A percentile compares a stretch with the other conserved stretches of the same genome.
Conservation (phyloP, 2,329 filamentous ascomycete genomes). For the Endothia cerciana region DNA sequence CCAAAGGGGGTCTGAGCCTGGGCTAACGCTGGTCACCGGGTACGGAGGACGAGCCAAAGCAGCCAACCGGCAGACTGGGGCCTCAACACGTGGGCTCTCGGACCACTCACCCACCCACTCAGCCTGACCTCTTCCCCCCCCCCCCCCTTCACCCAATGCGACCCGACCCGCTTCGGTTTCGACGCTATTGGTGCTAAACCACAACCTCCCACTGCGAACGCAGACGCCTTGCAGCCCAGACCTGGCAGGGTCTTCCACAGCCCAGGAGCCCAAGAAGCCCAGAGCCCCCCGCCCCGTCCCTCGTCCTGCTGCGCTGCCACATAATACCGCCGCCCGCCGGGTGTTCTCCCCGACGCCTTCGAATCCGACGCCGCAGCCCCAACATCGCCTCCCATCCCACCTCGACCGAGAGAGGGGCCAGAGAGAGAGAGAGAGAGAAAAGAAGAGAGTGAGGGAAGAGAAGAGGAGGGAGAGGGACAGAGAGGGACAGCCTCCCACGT, state of each 20-base stretch:
- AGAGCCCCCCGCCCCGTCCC: too few relatives aligned
- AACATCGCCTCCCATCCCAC: not conserved
- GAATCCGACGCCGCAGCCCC: not conserved
- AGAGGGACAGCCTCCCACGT: not conserved
- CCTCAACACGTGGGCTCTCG: slow-evolving; percentile 26
- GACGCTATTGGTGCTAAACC: not conserved
- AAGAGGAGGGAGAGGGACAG: not conserved
- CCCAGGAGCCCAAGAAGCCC: too few relatives aligned
- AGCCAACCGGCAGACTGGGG: slow-evolving; percentile 22
- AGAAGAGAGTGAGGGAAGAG: too few relatives aligned
- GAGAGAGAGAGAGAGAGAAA: not conserved
- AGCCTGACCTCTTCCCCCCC: not conserved
- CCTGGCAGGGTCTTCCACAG: too few relatives aligned
- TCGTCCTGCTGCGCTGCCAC: not conserved
- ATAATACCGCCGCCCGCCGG: too few relatives aligned
- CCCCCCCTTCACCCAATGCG: not conserved
- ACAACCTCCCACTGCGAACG: too few relatives aligned
- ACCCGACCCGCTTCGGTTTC: not conserved
- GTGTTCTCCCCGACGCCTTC: too few relatives aligned
- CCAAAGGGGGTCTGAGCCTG: too few relatives aligned
- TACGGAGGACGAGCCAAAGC: not conserved
- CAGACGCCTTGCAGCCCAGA: not conserved
- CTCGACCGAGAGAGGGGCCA: not conserved
- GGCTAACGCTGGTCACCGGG: too few relatives aligned
- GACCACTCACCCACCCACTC: slow-evolving; percentile 22